Conservation (phyloP, 768 basidiomycete genomes). For the Termitomyces sp. region DNA sequence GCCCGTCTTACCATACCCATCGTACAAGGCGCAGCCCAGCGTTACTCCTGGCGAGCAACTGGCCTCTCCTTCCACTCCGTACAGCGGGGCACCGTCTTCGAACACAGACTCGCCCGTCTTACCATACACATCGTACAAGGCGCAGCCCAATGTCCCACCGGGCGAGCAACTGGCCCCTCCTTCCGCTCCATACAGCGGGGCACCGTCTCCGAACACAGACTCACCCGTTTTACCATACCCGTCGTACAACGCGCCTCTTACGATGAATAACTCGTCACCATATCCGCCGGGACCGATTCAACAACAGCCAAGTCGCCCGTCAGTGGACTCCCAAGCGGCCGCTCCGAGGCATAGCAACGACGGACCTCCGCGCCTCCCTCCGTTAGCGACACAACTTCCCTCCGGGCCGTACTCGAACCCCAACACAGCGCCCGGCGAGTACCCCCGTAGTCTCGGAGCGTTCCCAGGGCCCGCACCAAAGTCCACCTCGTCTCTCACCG, state of each 20-base stretch:
- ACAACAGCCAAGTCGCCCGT: slow-evolving; percentile 1
- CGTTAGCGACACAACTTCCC: not conserved
- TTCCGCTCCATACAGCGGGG: slow-evolving; percentile 31
- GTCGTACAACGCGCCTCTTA: slow-evolving; percentile 12
- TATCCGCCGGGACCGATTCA: slow-evolving; percentile 2
- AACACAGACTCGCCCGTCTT: slow-evolving; percentile 19
- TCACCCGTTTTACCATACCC: slow-evolving; percentile 20
- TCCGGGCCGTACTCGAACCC: slow-evolving; percentile 27
- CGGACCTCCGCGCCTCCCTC: slow-evolving; percentile 7
- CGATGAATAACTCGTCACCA: not conserved
- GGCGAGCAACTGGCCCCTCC: slow-evolving; percentile 28
- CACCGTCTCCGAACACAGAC: slow-evolving; percentile 27
- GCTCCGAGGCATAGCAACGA: not conserved
- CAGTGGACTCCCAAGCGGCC: slow-evolving; percentile 2
- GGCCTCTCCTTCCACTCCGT: slow-evolving; percentile 35
- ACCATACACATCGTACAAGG: slow-evolving; percentile 13
- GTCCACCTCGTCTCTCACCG: slow-evolving; percentile 11
- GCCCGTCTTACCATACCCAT: slow-evolving; percentile 18
- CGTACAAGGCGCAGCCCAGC: not conserved
- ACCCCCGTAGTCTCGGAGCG: slow-evolving; percentile 25
- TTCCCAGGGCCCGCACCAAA: slow-evolving; percentile 9
- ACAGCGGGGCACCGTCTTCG: slow-evolving; percentile 31
- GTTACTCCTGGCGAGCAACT: slow-evolving; percentile 11
- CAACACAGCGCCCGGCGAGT: slow-evolving; percentile 21
- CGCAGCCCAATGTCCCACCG: not conserved